Evolutionary conservation across 495 filamentous ascomycete species (phyloP).

Genomic region (Pseudoneurospora amorphoporcata): DNA sequence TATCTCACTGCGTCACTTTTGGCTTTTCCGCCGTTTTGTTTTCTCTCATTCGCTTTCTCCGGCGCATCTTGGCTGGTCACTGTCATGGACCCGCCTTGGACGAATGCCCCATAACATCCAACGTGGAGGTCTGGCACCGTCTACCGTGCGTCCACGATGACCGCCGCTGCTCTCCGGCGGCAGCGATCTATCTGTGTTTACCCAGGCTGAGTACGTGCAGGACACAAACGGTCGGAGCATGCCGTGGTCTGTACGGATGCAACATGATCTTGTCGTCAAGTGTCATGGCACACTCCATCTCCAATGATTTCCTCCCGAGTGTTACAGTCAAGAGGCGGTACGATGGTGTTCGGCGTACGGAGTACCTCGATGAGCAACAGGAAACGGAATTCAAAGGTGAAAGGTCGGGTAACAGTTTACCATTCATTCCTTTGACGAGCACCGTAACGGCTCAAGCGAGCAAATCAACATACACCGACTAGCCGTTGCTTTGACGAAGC

Average conservation of each 20-base stretch:
- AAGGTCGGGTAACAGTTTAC: slow-evolving; percentile 2
- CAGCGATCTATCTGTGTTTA: not conserved
- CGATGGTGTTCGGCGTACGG: not conserved
- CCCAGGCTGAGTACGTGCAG: slow-evolving; percentile 1
- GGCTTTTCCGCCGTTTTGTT: not conserved
- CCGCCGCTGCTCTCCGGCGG: not conserved
- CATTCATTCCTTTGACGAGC: not conserved
- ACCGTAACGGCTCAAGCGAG: not conserved
- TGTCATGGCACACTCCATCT: slow-evolving; percentile 13
- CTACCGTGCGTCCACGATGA: slow-evolving; percentile 7
- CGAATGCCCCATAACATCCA: not conserved
- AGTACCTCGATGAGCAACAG: slow-evolving; percentile 3
- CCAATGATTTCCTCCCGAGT: slow-evolving; percentile 16
- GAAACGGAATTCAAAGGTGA: slow-evolving; percentile 8
- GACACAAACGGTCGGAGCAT: slow-evolving; percentile 4
- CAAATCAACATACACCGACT: not conserved
- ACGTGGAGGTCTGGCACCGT: slow-evolving; percentile 2
- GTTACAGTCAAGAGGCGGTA: slow-evolving; percentile 4
- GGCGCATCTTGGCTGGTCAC: not conserved
- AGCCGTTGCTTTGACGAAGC: not conserved
- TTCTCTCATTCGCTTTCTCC: not conserved
- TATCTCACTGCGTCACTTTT: not conserved
- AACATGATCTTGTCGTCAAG: slow-evolving; percentile 2
- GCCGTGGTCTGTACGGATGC: slow-evolving; percentile 12
- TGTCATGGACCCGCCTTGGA: not conserved